Base-by-base conservation (phyloP, 371 early-diverging fungal genomes). In the Apophysomyces trapeziformis region DNA sequence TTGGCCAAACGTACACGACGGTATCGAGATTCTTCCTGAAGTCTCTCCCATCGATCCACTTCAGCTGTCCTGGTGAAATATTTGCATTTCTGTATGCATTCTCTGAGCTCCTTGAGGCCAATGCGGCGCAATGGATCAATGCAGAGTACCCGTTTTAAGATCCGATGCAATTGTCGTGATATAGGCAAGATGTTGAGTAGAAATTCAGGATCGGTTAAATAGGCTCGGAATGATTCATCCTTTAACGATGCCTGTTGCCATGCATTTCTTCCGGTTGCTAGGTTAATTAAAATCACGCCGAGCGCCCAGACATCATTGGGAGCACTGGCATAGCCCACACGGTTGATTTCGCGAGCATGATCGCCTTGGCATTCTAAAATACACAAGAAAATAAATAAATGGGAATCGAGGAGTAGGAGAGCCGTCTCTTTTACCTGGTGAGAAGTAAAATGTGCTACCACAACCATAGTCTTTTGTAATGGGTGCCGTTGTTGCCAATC, bases 371-470 rank as follows among this genome's bases (percentile, higher is more conserved):
- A 90, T 79, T 96, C 96, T 78, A 71, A 18, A 64, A 11, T 32
- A 26, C 54, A 50, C 21, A 18, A 36, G 21, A 26, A 43, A 58
- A 57, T 38, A 47, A 26, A 56, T 58, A 60, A 37, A n/a, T 13
- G 47, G 5, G 8, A 41, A 57, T 26, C 38, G 46, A 14, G 38
- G 64, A 54, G 44, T 57, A 1, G 35, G 32, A 14, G 35, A 35
- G 12, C 16, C 11, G 5, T 21, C 38, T 45, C 13, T 45, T 47
- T 65, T 80, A 84, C 84, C 86, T 64, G 97, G 98, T 8, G 95
- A 93, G 85, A 95, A 93, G 74, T 98, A 98, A 74, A 93, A 92
- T 0, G 93, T 91, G 13, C 92, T 90, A 7, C 98, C 98, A 73
- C 95, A 94, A 3, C 97, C 96, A 65, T 92, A 89, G 60, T 96